phyloP scores from a whole-genome alignment of 441 rosid species.

The Croton laevigatus region DNA sequence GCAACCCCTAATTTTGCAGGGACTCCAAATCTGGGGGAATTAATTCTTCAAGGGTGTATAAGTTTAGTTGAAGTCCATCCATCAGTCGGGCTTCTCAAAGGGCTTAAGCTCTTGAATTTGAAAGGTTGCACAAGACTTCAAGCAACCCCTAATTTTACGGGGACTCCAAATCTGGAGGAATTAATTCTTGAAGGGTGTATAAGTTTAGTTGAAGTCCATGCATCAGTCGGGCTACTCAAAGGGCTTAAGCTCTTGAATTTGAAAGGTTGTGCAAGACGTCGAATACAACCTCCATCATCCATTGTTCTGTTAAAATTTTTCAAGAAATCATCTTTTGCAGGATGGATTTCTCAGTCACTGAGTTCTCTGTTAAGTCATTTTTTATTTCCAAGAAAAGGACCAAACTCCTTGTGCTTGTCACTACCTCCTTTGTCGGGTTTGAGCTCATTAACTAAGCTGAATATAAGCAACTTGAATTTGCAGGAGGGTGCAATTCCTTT shows the following conservation, averaged over 20 bases:
- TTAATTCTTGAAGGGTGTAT: too few species aligned
- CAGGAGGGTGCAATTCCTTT: not conserved
- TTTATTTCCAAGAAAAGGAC: not conserved
- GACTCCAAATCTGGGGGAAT: too few species aligned
- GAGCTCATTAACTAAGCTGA: not conserved
- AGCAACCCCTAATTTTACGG: too few species aligned
- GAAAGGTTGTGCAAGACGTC: not conserved
- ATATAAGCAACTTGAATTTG: conserved; percentile 20
- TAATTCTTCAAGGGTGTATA: too few species aligned
- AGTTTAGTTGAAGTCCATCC: too few species aligned
- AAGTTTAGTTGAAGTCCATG: too few species aligned
- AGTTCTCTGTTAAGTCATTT: not conserved
- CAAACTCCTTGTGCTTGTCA: not conserved
- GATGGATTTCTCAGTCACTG: conserved; percentile 7
- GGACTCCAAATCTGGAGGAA: too few species aligned
- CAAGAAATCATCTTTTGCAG: conserved; percentile 13
- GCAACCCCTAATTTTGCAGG: too few species aligned
- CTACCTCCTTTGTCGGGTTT: conserved; percentile 7
- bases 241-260: not conserved
- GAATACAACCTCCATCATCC: conserved; percentile 15
- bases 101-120: too few species aligned
- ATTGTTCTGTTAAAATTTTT: conserved; percentile 15
- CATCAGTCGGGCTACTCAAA: conserved; percentile 1
- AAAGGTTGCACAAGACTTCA: too few species aligned
- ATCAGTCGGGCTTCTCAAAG: too few species aligned